Percentiles rank a stretch among this genome's conserved stretches.
phyloP scores from a whole-genome alignment of 495 filamentous ascomycete genomes.

The Penicillium pulvis region DNA sequence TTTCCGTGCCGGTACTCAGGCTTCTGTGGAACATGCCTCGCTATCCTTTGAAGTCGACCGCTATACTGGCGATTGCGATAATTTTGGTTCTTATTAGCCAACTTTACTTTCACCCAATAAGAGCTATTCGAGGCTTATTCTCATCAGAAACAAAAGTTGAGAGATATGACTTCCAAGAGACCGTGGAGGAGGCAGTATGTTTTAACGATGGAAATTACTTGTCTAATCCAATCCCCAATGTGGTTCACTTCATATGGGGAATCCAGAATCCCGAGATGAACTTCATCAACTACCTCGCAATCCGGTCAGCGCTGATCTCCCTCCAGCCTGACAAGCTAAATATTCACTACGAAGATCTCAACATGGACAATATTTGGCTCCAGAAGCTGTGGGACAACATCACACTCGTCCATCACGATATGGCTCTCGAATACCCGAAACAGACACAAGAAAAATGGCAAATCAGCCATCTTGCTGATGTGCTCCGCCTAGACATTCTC shows the following conservation, averaged over 20 bases:
- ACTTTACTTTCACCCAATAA: too few relatives aligned
- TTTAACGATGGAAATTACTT: conserved; percentile 9
- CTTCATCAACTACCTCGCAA: conserved; percentile 48
- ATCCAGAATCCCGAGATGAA: conserved; percentile 39
- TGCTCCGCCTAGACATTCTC: conserved; percentile 44
- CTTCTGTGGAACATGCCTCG: too few relatives aligned
- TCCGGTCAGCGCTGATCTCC: conserved; percentile 45
- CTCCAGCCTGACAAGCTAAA: conserved; percentile 42
- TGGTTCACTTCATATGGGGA: conserved; percentile 48
- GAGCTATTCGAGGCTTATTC: too few relatives aligned
- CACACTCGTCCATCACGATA: conserved; percentile 43
- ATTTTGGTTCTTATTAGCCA: too few relatives aligned
- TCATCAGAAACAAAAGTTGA: background rate
- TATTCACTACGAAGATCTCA: conserved; percentile 50
- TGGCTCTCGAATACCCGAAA: conserved; percentile 28
- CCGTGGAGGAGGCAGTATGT: conserved; percentile 9
- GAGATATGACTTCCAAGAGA: conserved; percentile 14
- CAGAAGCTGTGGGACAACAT: conserved; percentile 37
- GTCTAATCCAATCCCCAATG: conserved; percentile 45
- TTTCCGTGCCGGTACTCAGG: too few relatives aligned
- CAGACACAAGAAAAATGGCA: conserved; percentile 36
- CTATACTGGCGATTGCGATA: too few relatives aligned
- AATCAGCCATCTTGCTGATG: conserved; percentile 46
- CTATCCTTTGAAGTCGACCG: too few relatives aligned
- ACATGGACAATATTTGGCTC: conserved; percentile 46